Conservation (phyloP, 768 basidiomycete genomes). For the Porpolomopsis calyptriformis region DNA sequence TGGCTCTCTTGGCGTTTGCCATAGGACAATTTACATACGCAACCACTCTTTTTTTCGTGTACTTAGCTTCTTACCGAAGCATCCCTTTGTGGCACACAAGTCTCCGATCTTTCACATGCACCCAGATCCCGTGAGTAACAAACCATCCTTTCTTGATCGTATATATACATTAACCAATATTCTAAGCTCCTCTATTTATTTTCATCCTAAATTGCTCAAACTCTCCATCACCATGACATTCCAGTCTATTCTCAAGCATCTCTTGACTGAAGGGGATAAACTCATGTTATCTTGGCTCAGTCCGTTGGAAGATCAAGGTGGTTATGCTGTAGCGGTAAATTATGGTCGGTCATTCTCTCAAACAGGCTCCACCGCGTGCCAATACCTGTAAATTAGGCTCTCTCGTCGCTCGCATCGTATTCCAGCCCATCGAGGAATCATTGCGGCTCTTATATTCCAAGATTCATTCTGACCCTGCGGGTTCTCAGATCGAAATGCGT, state of each 20-base stretch:
- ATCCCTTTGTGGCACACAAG: conserved; percentile 24
- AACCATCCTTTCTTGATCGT: not conserved
- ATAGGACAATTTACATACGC: conserved; percentile 76
- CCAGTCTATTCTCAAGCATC: conserved; percentile 87
- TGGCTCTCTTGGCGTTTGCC: conserved; percentile 76
- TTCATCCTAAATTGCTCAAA: conserved; percentile 35
- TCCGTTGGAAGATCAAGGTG: conserved; percentile 79
- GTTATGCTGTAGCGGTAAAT: conserved; percentile 91
- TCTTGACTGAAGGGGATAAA: conserved; percentile 93
- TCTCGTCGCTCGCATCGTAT: conserved; percentile 80
- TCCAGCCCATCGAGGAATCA: conserved; percentile 94
- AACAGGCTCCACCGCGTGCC: not conserved
- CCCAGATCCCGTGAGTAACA: not conserved
- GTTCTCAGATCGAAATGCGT: not conserved
- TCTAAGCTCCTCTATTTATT: conserved; percentile 6
- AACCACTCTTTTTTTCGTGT: conserved; percentile 42
- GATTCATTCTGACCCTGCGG: conserved; percentile 24
- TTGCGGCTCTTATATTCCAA: conserved; percentile 83
- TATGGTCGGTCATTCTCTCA: conserved; percentile 52
- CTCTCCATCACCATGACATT: conserved; percentile 77
- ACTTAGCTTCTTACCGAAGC: conserved; percentile 34
- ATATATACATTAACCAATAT: not conserved
- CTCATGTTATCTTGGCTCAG: conserved; percentile 78
- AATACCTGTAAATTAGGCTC: conserved; percentile 49
- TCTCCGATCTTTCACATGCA: conserved; percentile 8